phyloP scores from a whole-genome alignment of 805 yeast genomes.

The Wickerhamia fluorescens region DNA sequence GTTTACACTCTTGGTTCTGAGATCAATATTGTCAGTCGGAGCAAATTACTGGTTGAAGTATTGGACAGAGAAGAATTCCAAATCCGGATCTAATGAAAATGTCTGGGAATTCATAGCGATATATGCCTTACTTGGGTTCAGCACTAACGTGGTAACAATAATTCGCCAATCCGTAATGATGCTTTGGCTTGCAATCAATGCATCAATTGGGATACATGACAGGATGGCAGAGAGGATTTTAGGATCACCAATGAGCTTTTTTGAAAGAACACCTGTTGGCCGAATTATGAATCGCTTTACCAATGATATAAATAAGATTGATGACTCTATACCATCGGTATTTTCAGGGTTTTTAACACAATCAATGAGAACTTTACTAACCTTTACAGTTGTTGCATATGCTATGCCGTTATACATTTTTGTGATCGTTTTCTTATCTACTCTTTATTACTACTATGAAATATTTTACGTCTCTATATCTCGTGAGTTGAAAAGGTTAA shows the following conservation, averaged over 20 bases:
- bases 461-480: conserved; percentile 19
- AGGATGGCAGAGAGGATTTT: conserved; percentile 19
- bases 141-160: conserved; percentile 10
- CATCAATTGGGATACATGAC: conserved; percentile 18
- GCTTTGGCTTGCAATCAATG: conserved; percentile 15
- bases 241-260: conserved; percentile 23
- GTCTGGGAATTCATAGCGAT: conserved; percentile 13
- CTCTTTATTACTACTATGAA: conserved; percentile 18
- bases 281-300: conserved; percentile 23
- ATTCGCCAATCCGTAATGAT: conserved; percentile 14
- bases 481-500: conserved; percentile 20
- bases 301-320: conserved; percentile 19
- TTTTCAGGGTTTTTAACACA: conserved; percentile 12
- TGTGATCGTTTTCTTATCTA: conserved; percentile 12
- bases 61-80: conserved; percentile 19
- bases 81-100: conserved; percentile 10
- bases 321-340: conserved; percentile 15
- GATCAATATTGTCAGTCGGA: conserved; percentile 9
- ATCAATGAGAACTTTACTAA: conserved; percentile 12
- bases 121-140: conserved; percentile 11
- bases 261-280: conserved; percentile 25
- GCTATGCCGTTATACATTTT: conserved; percentile 19
- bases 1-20: conserved; percentile 20
- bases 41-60: conserved; percentile 17
- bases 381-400: conserved; percentile 16